Base-by-base conservation (phyloP, 768 basidiomycete species). In the Auricularia heimuer region DNA sequence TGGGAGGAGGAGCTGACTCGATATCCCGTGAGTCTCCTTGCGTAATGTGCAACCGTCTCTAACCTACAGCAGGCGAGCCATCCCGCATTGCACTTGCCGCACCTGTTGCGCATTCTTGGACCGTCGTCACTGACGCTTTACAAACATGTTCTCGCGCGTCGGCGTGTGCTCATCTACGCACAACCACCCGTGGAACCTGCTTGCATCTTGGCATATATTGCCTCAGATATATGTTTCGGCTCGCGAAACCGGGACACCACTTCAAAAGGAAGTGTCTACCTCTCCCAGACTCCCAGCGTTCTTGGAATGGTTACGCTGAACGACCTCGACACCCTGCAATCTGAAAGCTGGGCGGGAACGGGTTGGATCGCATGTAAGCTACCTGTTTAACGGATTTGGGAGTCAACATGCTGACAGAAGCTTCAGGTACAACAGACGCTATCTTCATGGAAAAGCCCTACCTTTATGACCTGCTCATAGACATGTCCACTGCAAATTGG, bases 311-410 rank as follows among this genome's bases (percentile, higher is more conserved):
- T 93, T 36, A 92, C 90, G 0, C 79, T 94, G 0, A 85, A 79
- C 58, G 92, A 94, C 71, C 73, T 90, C 54, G 84, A 85, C 65
- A 79, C 83, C 66, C 71, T 93, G 63, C 75, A 82, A 63, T 73
- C 75, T 18, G 88, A 87, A 72, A 80, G 81, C 34, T 75, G 77
- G 68, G 79, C 75, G 2, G 88, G 89, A 4, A 77, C 82, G 4
- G 91, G 91, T 21, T 94, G 90, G 90, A 84, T 93, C 63, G 91
- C 91, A 37, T 93, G 91, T 83, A 73, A 67, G 83, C 51, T 64
- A 47, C 62, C 21, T 34, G 67, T 33, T 34, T 62, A 8, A 47
- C 47, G 34, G n/a, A 29, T 21, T 54, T 24, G 29, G 18, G 34
- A 60, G 54, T 18, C 42, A 8, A 35, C 18, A 36, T 54, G 24